Base-by-base conservation (phyloP, 2,329 filamentous ascomycete species). In the Paecilomyces variotii region DNA sequence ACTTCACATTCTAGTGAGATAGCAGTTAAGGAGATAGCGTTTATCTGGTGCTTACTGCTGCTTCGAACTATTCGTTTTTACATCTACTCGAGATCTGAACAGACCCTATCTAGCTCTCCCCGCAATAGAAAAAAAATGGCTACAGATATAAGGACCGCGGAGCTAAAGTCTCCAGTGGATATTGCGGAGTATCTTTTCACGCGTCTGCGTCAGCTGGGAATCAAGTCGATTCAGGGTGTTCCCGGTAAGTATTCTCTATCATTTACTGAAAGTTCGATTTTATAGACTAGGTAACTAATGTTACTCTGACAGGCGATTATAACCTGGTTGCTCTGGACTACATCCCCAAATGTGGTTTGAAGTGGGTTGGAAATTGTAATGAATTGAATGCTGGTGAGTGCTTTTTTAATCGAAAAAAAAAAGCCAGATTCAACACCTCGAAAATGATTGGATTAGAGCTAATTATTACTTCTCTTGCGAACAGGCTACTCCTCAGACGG, bases 401-500 rank as follows among this genome's bases (percentile, higher is more conserved):
- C 32, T 27, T 19, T 19, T 19, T 19, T 19, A 19, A 19, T 19
- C 19, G 19, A 19, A 19, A 4, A 9, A 24, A 5, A n/a, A n/a
- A n/a, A n/a, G n/a, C n/a, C 4, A 26, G 3, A 10, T 39, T 12
- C 32, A 27, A 35, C 4, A 3, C 10, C 28, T 2, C 14, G n/a
- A 24, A 7, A 19, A 5, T 7, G 12, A n/a, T n/a, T 25, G 0
- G 11, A 24, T 11, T 12, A 4, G 5, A 19, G 53, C 53, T 54
- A 35, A 54, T 54, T n/a, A n/a, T 14, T 25, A 2, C 53, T 12
- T 50, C 39, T 53, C 32, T 32, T 55, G 24, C 28, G 53, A 24
- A 63, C 85, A 74, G 87, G 86, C 19, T 91, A 91, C 67, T 88
- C 88, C 28, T 87, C 89, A n/a, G 89, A 91, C 74, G 89, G 88